A percentile compares a stretch with the other conserved stretches of the same genome.
phyloP scores from a whole-genome alignment of 1,139 yeast genomes.

The Kodamaea suecica region DNA sequence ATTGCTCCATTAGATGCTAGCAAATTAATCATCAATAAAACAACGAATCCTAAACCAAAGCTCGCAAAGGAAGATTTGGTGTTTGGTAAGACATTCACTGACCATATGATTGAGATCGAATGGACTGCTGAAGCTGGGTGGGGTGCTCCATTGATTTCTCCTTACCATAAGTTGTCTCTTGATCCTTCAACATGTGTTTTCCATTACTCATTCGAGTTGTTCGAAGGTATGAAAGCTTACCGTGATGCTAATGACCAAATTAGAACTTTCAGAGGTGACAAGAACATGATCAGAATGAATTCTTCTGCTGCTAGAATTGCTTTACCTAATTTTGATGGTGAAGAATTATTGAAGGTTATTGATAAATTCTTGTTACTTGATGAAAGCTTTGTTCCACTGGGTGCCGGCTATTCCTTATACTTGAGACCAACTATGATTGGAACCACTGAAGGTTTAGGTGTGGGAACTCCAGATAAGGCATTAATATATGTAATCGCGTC shows the following conservation, averaged over 20 bases:
- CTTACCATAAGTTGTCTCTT: constrained; percentile 32
- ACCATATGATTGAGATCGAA: constrained; percentile 41
- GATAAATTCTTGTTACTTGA: constrained; percentile 34
- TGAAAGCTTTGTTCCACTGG: constrained; percentile 26
- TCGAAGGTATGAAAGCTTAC: constrained; percentile 32
- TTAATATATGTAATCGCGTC: constrained; percentile 36
- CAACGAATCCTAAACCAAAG: constrained; percentile 58
- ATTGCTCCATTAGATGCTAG: constrained; percentile 63
- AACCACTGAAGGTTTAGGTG: constrained; percentile 34
- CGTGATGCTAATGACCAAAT: constrained; percentile 29
- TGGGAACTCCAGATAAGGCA: constrained; percentile 33
- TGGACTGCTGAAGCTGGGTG: constrained; percentile 37
- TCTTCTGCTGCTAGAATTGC: constrained; percentile 36
- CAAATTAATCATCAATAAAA: constrained; percentile 57
- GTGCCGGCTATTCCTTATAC: constrained; percentile 28
- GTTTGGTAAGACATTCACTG: constrained; percentile 84
- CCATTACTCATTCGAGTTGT: constrained; percentile 29
- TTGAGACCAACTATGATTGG: constrained; percentile 32
- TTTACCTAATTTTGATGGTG: constrained; percentile 37
- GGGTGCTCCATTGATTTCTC: constrained; percentile 35
- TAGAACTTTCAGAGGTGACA: constrained; percentile 38
- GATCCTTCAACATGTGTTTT: constrained; percentile 28
- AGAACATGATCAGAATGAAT: constrained; percentile 40
- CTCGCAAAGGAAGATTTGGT: constrained; percentile 73
- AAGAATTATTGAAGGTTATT: constrained; percentile 34